phyloP scores from a whole-genome alignment of 768 basidiomycete species.

The Dioszegia hungarica region DNA sequence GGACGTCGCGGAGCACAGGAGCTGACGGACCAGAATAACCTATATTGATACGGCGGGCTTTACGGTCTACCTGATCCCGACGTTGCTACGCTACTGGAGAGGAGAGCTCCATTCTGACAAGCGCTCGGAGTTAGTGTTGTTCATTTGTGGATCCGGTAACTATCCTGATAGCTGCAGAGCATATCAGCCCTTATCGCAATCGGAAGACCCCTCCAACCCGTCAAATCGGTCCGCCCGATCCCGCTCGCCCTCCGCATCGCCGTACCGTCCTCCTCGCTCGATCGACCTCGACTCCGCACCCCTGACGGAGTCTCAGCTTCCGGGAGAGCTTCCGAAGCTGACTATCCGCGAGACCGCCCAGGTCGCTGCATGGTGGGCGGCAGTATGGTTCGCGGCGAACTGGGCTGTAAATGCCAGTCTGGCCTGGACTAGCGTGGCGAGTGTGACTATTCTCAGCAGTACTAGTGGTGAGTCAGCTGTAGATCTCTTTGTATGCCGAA shows the following conservation, averaged over 20 bases:
- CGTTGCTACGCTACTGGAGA: conserved; percentile 50
- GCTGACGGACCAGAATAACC: conserved; percentile 59
- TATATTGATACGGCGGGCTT: conserved; percentile 92
- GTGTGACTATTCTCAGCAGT: conserved; percentile 79
- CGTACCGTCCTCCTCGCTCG: background rate
- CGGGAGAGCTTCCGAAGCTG: conserved; percentile 50
- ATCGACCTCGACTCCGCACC: background rate
- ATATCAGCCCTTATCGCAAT: conserved; percentile 1
- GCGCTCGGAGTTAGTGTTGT: background rate
- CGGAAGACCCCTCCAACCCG: background rate
- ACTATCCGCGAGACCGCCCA: conserved; percentile 67
- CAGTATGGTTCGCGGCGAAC: conserved; percentile 88
- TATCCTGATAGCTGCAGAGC: conserved; percentile 5
- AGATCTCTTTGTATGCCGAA: background rate
- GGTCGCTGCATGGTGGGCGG: conserved; percentile 73
- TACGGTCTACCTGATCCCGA: conserved; percentile 70
- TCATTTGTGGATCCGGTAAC: background rate
- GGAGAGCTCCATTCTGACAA: background rate
- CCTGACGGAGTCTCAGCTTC: background rate
- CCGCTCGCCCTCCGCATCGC: background rate
- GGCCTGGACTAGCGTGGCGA: conserved; percentile 86
- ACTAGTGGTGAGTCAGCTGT: conserved; percentile 68
- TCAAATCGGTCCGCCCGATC: background rate
- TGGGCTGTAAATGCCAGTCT: conserved; percentile 82
- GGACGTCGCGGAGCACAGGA: background rate